phyloP scores from a whole-genome alignment of 371 early-diverging fungal genomes.

The Mucor piriformis region DNA sequence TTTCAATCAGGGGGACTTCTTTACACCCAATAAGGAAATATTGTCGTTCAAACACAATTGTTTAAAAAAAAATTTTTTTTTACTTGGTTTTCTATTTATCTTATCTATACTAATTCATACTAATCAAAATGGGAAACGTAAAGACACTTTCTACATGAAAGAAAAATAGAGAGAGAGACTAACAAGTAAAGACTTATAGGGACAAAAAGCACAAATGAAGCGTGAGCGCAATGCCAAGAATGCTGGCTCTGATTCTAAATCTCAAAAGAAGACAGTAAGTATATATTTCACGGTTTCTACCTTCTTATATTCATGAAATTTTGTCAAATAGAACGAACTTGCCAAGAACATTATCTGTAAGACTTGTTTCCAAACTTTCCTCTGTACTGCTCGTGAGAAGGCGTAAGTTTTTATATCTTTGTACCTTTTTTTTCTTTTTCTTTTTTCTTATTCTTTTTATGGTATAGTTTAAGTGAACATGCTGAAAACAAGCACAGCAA shows the following conservation, averaged over 20 bases:
- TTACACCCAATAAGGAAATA: not conserved
- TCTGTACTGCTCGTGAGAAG: constrained; percentile 78
- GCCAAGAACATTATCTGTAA: constrained; percentile 82
- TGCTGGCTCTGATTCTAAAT: constrained; percentile 46
- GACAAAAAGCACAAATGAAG: constrained; percentile 76
- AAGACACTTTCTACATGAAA: not conserved
- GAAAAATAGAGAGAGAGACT: not conserved
- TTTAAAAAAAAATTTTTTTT: constrained; percentile 17
- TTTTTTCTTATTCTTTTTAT: not conserved
- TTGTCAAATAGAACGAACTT: constrained; percentile 81
- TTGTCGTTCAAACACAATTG: not conserved
- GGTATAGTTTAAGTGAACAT: constrained; percentile 73
- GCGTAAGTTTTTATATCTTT: constrained; percentile 50
- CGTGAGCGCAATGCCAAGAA: constrained; percentile 76
- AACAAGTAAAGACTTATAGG: constrained; percentile 37
- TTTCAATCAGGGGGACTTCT: not conserved
- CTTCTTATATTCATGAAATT: not conserved
- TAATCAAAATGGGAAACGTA: constrained; percentile 21
- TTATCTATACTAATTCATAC: not conserved
- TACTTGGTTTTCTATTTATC: not conserved
- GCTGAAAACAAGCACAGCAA: constrained; percentile 84
- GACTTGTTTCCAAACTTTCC: constrained; percentile 81
- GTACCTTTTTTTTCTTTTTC: not conserved
- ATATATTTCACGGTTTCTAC: not conserved
- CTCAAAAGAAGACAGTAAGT: constrained; percentile 80